Percentiles rank a stretch among this genome's conserved stretches.
These are phyloP conservation scores for Plasmodium cynomolgi DNA, from an alignment of 169 alveolate genomes.

Conservation along the genomic window DNA sequence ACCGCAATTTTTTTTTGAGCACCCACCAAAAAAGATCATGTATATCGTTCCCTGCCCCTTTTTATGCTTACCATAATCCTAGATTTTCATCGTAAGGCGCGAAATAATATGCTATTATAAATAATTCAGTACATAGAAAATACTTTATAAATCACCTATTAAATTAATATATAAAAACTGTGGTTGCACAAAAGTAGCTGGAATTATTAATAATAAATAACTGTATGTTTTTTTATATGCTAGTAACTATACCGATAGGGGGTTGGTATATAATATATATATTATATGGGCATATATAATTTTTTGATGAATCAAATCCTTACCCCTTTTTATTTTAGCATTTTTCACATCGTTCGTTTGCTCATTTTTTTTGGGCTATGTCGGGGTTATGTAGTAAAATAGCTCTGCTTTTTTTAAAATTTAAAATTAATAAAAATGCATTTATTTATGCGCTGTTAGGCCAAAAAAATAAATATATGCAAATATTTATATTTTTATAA, in stretches of 20 bases:
- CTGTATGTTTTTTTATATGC: neutral
- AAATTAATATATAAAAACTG: neutral
- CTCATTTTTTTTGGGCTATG: neutral
- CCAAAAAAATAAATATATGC: too few species aligned
- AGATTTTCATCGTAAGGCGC: neutral
- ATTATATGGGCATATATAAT: neutral
- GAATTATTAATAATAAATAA: neutral
- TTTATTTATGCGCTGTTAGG: neutral
- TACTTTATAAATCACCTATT: neutral
- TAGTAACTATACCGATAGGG: neutral
- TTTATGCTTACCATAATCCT: neutral
- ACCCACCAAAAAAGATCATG: neutral
- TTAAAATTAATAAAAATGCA: neutral
- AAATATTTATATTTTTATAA: too few species aligned
- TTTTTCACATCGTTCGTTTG: neutral
- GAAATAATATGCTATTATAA: neutral
- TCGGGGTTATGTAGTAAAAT: neutral
- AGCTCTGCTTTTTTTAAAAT: neutral
- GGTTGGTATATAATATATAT: neutral
- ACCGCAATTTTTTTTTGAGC: neutral
- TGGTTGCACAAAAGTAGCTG: neutral
- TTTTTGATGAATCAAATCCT: neutral
- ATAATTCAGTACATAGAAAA: neutral
- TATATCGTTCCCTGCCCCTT: neutral
- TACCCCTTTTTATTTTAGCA: neutral